phyloP scores from a whole-genome alignment of 2,329 filamentous ascomycete genomes.

The Aspergillus latus region DNA sequence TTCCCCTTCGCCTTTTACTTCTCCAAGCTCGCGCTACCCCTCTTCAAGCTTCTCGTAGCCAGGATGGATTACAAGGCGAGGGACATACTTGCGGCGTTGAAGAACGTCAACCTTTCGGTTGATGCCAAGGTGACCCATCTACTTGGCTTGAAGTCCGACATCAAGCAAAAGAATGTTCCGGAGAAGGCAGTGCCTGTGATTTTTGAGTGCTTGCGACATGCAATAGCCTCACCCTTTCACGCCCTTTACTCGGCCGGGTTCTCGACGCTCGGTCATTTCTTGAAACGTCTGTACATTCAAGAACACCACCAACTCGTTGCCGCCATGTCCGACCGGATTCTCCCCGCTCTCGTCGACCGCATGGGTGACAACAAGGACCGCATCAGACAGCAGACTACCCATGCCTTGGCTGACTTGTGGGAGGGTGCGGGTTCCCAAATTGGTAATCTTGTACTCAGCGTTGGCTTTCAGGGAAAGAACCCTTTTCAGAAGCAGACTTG shows the following conservation, averaged over 20 bases:
- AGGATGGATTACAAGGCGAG: constrained; percentile 59
- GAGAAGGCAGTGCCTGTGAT: constrained; percentile 68
- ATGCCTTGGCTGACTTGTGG: constrained; percentile 77
- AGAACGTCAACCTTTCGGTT: constrained; percentile 64
- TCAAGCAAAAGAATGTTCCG: constrained; percentile 90
- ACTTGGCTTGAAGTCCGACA: constrained; percentile 76
- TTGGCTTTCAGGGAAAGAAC: constrained; percentile 76
- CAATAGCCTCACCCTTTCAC: constrained; percentile 73
- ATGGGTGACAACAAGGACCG: constrained; percentile 88
- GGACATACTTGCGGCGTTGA: constrained; percentile 54
- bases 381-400: constrained; percentile 70
- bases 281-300: constrained; percentile 83
- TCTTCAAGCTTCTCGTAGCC: constrained; percentile 11
- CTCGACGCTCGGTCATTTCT: constrained; percentile 80
- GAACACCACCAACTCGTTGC: constrained; percentile 71
- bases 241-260: constrained; percentile 79
- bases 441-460: constrained; percentile 75
- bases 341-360: constrained; percentile 76
- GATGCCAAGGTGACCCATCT: constrained; percentile 71
- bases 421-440: constrained; percentile 68
- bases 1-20: background rate
- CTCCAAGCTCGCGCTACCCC: constrained; percentile 7
- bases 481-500: constrained; percentile 78
- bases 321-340: constrained; percentile 66
- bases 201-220: constrained; percentile 77